These are phyloP conservation scores for Kalmusia sp. DNA, from an alignment of 2,329 filamentous ascomycete species.

Conservation along the genomic window DNA sequence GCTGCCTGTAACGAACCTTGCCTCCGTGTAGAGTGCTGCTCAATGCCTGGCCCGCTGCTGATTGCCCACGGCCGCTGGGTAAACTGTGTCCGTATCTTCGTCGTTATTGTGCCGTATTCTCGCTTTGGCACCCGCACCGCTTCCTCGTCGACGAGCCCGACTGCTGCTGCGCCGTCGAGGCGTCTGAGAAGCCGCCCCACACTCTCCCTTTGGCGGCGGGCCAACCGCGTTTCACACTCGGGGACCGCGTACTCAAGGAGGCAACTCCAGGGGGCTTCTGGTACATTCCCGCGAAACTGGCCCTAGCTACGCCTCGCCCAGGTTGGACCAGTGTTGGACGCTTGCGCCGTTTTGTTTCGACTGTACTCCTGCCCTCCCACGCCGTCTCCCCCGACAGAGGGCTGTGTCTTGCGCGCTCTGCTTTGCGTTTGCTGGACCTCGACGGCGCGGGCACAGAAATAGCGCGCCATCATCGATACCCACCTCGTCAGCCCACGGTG, in stretches of 20 bases:
- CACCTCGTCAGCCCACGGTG: conserved; percentile 18
- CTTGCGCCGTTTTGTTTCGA: conserved; percentile 7
- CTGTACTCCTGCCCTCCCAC: neutral
- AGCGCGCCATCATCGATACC: conserved; percentile 6
- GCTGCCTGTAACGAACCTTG: conserved; percentile 11
- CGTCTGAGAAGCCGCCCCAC: conserved; percentile 2
- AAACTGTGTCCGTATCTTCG: neutral
- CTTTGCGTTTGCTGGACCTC: neutral
- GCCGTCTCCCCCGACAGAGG: neutral
- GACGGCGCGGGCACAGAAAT: neutral
- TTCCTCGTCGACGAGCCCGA: too few relatives aligned
- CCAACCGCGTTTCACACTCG: conserved; percentile 17
- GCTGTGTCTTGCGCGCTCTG: neutral
- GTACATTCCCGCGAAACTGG: conserved; percentile 11
- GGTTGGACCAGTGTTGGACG: conserved; percentile 8
- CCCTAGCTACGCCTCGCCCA: conserved; percentile 6
- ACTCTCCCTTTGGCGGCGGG: conserved; percentile 3
- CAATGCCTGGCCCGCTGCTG: neutral
- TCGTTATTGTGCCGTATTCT: neutral
- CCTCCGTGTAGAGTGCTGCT: conserved; percentile 5
- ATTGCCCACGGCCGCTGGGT: neutral
- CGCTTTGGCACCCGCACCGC: neutral
- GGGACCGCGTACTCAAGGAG: conserved; percentile 10
- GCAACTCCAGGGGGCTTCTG: conserved; percentile 15
- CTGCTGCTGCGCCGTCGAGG: conserved; percentile 1